A percentile compares a stretch with the other conserved stretches of the same genome.
Conservation (phyloP, 2,329 filamentous ascomycete species). For the Colletotrichum musae region DNA sequence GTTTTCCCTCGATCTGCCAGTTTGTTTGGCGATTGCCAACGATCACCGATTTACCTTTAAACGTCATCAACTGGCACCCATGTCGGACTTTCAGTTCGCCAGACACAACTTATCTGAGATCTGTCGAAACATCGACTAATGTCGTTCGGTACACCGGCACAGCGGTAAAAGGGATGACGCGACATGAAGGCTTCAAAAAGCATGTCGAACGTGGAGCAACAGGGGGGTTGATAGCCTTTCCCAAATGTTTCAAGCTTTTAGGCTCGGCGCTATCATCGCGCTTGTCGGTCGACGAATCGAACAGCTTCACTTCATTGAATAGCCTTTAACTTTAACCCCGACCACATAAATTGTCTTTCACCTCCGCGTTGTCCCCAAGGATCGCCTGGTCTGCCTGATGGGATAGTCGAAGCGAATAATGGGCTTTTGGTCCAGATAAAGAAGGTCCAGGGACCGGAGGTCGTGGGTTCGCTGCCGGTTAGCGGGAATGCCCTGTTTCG, state of each 20-base stretch:
- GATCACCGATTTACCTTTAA: conserved; percentile 17
- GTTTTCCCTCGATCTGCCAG: conserved; percentile 6
- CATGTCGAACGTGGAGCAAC: neutral
- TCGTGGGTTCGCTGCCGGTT: neutral
- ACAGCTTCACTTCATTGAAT: conserved; percentile 2
- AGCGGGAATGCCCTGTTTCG: neutral
- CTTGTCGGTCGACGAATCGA: conserved; percentile 5
- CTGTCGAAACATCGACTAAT: conserved; percentile 13
- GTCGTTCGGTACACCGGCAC: neutral
- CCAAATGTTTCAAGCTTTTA: conserved; percentile 12
- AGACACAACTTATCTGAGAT: conserved; percentile 25
- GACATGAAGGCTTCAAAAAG: neutral
- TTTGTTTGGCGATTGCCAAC: neutral
- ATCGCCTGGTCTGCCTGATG: neutral
- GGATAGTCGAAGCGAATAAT: neutral
- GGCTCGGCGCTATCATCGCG: conserved; percentile 1
- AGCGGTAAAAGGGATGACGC: neutral
- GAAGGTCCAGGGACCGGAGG: neutral
- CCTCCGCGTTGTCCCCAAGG: neutral
- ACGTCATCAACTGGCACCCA: neutral
- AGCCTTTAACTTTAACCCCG: conserved; percentile 1
- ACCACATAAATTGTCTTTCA: neutral
- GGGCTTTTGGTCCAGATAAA: neutral
- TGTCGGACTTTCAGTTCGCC: conserved; percentile 1
- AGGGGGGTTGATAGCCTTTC: conserved; percentile 8